phyloP scores from a whole-genome alignment of 306 rosid genomes.

The Lablab purpureus region DNA sequence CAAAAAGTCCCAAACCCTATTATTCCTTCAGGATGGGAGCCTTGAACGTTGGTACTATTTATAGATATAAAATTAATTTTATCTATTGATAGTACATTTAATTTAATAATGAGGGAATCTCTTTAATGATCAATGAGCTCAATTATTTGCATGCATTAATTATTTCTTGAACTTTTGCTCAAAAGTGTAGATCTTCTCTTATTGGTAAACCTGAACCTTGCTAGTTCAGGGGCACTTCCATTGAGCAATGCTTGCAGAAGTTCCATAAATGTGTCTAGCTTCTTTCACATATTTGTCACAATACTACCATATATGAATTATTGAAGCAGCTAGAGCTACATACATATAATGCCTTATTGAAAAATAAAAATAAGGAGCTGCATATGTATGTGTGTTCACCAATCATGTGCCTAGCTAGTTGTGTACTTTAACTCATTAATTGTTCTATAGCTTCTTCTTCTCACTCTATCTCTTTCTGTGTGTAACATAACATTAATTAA shows the following conservation, averaged over 20 bases:
- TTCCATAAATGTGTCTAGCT: constrained; percentile 34
- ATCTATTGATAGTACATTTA: constrained; percentile 30
- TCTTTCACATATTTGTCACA: constrained; percentile 40
- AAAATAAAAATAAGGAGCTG: background rate
- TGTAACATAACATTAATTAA: background rate
- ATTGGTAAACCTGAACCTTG: constrained; percentile 42
- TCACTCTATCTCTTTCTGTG: background rate
- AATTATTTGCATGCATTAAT: constrained; percentile 40
- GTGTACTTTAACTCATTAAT: constrained; percentile 14
- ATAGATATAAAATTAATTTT: constrained; percentile 39
- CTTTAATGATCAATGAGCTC: background rate
- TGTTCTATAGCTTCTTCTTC: background rate
- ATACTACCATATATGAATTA: constrained; percentile 10
- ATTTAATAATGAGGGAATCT: constrained; percentile 14
- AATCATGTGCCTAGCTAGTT: constrained; percentile 14
- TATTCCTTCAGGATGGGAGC: constrained; percentile 47
- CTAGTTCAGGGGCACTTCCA: constrained; percentile 42
- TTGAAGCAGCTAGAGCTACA: background rate
- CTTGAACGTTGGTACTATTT: constrained; percentile 38
- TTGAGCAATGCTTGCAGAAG: constrained; percentile 38
- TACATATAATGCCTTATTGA: no score
- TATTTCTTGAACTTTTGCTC: constrained; percentile 9
- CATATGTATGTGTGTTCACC: background rate
- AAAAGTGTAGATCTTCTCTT: constrained; percentile 31
- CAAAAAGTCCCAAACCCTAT: constrained; percentile 43